Conservation (phyloP, 768 basidiomycete species). For the Lentinula guzmanii region DNA sequence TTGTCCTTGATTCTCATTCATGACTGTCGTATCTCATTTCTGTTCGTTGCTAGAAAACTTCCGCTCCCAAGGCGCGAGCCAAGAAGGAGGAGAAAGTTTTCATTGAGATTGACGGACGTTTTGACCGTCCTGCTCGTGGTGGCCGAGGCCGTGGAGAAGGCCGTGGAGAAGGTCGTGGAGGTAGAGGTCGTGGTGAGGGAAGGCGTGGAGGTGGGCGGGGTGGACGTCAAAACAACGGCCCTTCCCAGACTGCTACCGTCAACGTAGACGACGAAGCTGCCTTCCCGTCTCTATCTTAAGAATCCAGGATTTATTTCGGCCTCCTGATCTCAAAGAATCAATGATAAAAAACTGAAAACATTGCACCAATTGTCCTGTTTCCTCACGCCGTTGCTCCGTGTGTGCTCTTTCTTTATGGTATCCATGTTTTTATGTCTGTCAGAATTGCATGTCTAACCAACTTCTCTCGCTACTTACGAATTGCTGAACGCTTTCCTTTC, state of each 20-base stretch:
- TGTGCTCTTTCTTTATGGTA: background rate
- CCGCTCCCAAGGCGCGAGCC: conserved; percentile 55
- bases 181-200: conserved; percentile 35
- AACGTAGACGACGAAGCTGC: conserved; percentile 80
- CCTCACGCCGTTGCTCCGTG: background rate
- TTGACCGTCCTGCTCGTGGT: conserved; percentile 63
- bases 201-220: conserved; percentile 34
- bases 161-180: conserved; percentile 40
- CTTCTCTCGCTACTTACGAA: background rate
- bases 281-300: conserved; percentile 81
- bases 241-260: conserved; percentile 32
- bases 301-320: background rate
- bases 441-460: background rate
- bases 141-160: conserved; percentile 30
- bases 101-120: conserved; percentile 88
- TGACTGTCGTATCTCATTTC: background rate
- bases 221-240: conserved; percentile 38
- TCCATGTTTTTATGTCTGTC: background rate
- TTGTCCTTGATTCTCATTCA: background rate
- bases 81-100: conserved; percentile 90
- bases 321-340: background rate
- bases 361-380: background rate
- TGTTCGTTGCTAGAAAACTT: conserved; percentile 35
- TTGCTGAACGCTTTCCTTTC: background rate
- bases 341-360: conserved; percentile 1